Evolutionary conservation across 1,284 basidiomycete species (phyloP).

Genomic region (Cerioporus squamosus): DNA sequence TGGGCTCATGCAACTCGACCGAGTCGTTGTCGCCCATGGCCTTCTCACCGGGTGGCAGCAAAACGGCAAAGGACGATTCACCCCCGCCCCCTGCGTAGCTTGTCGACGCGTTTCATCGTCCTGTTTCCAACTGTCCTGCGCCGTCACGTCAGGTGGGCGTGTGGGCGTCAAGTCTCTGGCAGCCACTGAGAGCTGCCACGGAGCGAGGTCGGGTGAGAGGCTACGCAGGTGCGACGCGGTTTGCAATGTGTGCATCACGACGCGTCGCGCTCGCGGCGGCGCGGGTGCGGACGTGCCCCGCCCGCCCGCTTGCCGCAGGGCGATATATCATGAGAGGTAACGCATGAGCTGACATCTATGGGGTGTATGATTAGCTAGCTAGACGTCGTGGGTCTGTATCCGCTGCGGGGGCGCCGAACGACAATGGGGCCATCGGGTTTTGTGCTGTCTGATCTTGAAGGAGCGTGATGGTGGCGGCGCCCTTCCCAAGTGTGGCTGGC

Average conservation of each 20-base stretch:
- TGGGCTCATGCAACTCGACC: background rate
- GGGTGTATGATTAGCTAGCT: background rate
- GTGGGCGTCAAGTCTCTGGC: background rate
- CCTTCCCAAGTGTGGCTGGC: background rate
- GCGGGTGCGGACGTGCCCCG: too few species aligned
- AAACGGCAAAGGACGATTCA: background rate
- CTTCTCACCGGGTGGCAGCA: background rate
- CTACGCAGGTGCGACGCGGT: too few species aligned
- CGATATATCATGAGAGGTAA: background rate
- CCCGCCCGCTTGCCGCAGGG: background rate
- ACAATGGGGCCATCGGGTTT: background rate
- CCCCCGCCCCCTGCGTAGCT: background rate
- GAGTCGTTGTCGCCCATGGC: conserved; percentile 1
- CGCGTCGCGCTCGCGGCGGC: too few species aligned
- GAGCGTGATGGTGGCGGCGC: background rate
- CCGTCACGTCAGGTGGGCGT: background rate
- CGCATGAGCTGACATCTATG: background rate
- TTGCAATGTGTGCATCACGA: too few species aligned
- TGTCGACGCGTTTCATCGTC: background rate
- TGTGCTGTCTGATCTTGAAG: background rate
- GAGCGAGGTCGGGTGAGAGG: too few species aligned
- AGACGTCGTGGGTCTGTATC: background rate
- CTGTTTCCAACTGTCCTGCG: background rate
- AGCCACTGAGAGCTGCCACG: too few species aligned
- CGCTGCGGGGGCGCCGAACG: background rate